Base-by-base conservation (phyloP, 2,329 filamentous ascomycete species). In the Diatrype stigma region DNA sequence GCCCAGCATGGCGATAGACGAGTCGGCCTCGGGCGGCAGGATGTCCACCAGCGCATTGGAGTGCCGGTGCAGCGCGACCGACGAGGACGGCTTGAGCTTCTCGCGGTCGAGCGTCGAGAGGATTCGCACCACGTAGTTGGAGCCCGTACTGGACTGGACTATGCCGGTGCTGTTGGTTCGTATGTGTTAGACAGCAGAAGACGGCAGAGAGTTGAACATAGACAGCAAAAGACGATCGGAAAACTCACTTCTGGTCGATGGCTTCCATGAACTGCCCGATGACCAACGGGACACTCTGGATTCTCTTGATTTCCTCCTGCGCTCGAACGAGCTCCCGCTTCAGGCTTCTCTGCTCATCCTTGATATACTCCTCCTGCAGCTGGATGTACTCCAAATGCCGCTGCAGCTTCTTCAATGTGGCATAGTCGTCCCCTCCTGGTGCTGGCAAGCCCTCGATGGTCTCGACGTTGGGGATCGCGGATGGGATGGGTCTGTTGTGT, bases 241-340 rank as follows among this genome's bases (percentile, higher is more conserved):
- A 30, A 47, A 53, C 82, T 70, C 80, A 96, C 90, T 96, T 99
- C 75, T 99, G 94, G 71, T 99, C 94, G 68, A 99, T 99, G 50
- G 94, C 94, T 75, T 99, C 94, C 94, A 99, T 99, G 69, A 99
- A 99, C 74, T 99, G 94, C 54, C 94, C 94, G 69, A 99, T 99
- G 56, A 99, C 94, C 56, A 99, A 76, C 26, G 94, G 94, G 49
- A 99, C 94, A 71, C 91, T 96, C 77, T 99, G 94, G 70, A 99
- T 99, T 60, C 94, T 86, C 80, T 99, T 99, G 77, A 99, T 99
- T 77, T 99, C 94, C 72, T 99, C 94, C 71, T 99, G 94, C 62
- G 94, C 94, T 62, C 94, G 86, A 50, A 99, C 93, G 47, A 99
- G 82, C 78, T 99, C 94, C 63, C 94, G 85, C 80, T 99, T 99